A percentile compares a stretch with the other conserved stretches of the same genome.
These are phyloP conservation scores for Taphrina deformans DNA, from an alignment of 1,139 yeast genomes.

Conservation along the genomic window DNA sequence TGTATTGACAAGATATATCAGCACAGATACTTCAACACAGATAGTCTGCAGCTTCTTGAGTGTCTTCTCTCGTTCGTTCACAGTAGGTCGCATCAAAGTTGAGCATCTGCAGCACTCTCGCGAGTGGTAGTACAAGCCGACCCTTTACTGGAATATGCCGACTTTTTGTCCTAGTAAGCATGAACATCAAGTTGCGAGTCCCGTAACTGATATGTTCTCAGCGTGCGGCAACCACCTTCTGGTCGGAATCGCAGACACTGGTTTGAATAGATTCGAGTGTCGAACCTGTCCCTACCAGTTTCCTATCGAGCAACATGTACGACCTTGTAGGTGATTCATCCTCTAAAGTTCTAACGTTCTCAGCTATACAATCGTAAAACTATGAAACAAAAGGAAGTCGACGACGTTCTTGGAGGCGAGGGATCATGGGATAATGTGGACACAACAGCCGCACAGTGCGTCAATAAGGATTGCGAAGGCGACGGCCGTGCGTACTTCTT, in stretches of 20 bases:
- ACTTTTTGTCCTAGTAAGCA: slow-evolving; percentile 11
- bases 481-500: slow-evolving; percentile 80
- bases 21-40: too few relatives aligned
- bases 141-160: too few relatives aligned
- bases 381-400: slow-evolving; percentile 84
- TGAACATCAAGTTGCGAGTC: background rate
- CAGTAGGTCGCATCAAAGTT: too few relatives aligned
- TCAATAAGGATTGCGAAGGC: slow-evolving; percentile 75
- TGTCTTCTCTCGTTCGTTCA: too few relatives aligned
- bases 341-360: background rate
- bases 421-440: slow-evolving; percentile 99
- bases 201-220: background rate
- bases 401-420: slow-evolving; percentile 93
- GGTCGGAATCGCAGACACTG: slow-evolving; percentile 17
- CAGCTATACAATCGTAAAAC: slow-evolving; percentile 75
- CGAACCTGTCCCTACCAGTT: slow-evolving; percentile 37
- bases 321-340: too few relatives aligned
- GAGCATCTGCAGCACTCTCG: too few relatives aligned
- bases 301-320: slow-evolving; percentile 34
- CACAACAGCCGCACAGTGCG: slow-evolving; percentile 69
- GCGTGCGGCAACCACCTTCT: slow-evolving; percentile 18
- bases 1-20: too few relatives aligned
- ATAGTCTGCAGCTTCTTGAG: too few relatives aligned
- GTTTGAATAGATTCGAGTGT: slow-evolving; percentile 35
- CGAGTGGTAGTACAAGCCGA: too few relatives aligned